Evolutionary conservation across 192 early-diverging fungal species (phyloP), one percentile per base, ranked within the genome.

Genomic region (Podila minutissima): DNA sequence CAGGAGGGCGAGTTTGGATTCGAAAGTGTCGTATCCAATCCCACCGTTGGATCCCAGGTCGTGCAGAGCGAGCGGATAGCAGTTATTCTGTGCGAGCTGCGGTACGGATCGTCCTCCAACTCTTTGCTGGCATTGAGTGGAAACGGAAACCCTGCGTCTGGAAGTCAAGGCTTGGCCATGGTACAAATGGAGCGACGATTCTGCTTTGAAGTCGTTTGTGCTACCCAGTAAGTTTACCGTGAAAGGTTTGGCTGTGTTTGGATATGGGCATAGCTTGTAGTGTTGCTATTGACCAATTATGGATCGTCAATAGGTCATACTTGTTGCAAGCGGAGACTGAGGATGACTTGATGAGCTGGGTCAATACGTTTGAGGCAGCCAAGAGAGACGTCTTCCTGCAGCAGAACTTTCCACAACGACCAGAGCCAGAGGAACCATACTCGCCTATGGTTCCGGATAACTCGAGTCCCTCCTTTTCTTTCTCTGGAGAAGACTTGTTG

Each of bases 281-380:
- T 3, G 41, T 2, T 4, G 41, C 3, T 15, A 46, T 15, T 46
- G 8, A 46, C 41, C 15, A 8, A 2, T 46, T 15, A 11, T 46
- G 41, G 15, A 3, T 12, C 15, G 4, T 46, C 59, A 37, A 55
- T 76, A 86, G 69, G 37, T 79, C 83, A 1, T 88, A 88, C 32
- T 41, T 89, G 15, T 59, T 91, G 17, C 87, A 89, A 76, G 93
- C 93, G 6, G 92, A 94, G 72, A 93, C 86, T 8, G 93, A 93
- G 53, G 83, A 90, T 3, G 92, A 93, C 10, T 78, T 93, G 84
- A 71, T 81, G 49, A 85, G 83, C n/a, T 94, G 93, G 93, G 88
- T 92, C 26, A 70, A 71, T 13, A 81, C 78, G 26, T 89, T 94
- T 62, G 89, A 92, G 31, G 85, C 75, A 12, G 87, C 92, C 28